Percentiles rank a stretch among this genome's conserved stretches.
Conservation (phyloP, 2,329 filamentous ascomycete species). For the Phoma sp. region DNA sequence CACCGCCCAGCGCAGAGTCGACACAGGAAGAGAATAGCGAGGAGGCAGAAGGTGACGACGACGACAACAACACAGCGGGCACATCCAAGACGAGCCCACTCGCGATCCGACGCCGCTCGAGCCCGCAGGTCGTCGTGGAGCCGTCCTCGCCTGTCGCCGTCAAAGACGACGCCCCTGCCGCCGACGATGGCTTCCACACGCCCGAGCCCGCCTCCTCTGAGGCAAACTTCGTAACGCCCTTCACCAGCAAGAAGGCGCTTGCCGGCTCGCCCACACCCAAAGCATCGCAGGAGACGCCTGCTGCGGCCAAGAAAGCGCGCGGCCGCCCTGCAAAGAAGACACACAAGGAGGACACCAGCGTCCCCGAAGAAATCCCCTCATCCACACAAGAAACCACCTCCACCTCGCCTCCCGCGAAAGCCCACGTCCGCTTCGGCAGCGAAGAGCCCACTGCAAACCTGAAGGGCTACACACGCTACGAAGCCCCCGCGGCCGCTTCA, state of each 20-base stretch:
- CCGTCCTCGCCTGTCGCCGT: slow-evolving; percentile 17
- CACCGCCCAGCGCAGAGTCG: slow-evolving; percentile 16
- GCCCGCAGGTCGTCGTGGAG: slow-evolving; percentile 33
- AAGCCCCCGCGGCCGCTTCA: slow-evolving; percentile 4
- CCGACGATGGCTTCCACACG: slow-evolving; percentile 32
- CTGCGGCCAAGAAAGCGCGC: slow-evolving; percentile 24
- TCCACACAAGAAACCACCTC: slow-evolving; percentile 35
- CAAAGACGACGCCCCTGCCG: slow-evolving; percentile 19
- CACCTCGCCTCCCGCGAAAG: slow-evolving; percentile 23
- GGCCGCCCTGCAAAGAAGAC: slow-evolving; percentile 21
- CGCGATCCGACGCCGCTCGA: slow-evolving; percentile 30
- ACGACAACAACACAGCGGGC: slow-evolving; percentile 17
- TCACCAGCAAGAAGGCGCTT: slow-evolving; percentile 23
- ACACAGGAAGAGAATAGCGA: slow-evolving; percentile 10
- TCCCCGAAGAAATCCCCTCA: slow-evolving; percentile 34
- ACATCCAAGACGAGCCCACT: slow-evolving; percentile 8
- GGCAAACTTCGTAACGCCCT: slow-evolving; percentile 32
- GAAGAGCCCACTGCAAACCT: slow-evolving; percentile 37
- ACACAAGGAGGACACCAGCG: slow-evolving; percentile 7
- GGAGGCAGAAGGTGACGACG: slow-evolving; percentile 21
- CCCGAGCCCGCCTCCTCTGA: slow-evolving; percentile 27
- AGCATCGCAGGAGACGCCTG: slow-evolving; percentile 18
- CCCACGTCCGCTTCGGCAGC: slow-evolving; percentile 44
- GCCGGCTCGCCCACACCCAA: slow-evolving; percentile 37
- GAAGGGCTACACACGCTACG: slow-evolving; percentile 22